Evolutionary conservation across 371 early-diverging fungal genomes (phyloP).

Genomic region (Amoeboaphelidium protococcarum): DNA sequence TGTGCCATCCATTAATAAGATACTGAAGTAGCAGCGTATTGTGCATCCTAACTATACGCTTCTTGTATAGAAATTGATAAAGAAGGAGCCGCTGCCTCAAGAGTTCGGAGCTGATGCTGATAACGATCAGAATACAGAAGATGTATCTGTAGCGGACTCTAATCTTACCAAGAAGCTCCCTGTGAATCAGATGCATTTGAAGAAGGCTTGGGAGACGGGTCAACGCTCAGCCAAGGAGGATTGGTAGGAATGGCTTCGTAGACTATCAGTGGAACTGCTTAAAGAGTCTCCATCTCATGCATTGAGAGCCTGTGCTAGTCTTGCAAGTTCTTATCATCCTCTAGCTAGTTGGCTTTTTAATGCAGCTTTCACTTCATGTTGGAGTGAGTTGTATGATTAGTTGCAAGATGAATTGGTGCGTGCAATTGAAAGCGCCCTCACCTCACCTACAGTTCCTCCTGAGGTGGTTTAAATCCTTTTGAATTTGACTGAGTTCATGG

Average conservation of each 20-base stretch:
- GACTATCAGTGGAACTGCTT: slow-evolving; percentile 70
- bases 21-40: slow-evolving; percentile 31
- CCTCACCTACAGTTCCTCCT: slow-evolving; percentile 57
- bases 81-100: slow-evolving; percentile 40
- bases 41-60: slow-evolving; percentile 36
- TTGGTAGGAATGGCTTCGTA: slow-evolving; percentile 87
- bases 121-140: too few relatives aligned
- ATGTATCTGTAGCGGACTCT: slow-evolving; percentile 23
- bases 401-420: slow-evolving; percentile 73
- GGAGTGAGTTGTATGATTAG: slow-evolving; percentile 68
- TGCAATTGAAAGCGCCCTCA: slow-evolving; percentile 57
- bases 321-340: slow-evolving; percentile 56
- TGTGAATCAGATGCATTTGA: slow-evolving; percentile 61
- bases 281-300: slow-evolving; percentile 87
- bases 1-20: slow-evolving; percentile 58
- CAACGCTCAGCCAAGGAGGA: slow-evolving; percentile 75
- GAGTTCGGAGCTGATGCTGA: slow-evolving; percentile 7
- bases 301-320: slow-evolving; percentile 58
- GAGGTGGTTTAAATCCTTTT: slow-evolving; percentile 74
- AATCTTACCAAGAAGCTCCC: slow-evolving; percentile 34
- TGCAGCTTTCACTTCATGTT: slow-evolving; percentile 89
- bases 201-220: slow-evolving; percentile 74
- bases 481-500: slow-evolving; percentile 92
- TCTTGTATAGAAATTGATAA: slow-evolving; percentile 37
- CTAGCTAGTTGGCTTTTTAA: slow-evolving; percentile 81